Evolutionary conservation across 345 rosid genomes (phyloP).

Genomic region (Combretum micranthum): DNA sequence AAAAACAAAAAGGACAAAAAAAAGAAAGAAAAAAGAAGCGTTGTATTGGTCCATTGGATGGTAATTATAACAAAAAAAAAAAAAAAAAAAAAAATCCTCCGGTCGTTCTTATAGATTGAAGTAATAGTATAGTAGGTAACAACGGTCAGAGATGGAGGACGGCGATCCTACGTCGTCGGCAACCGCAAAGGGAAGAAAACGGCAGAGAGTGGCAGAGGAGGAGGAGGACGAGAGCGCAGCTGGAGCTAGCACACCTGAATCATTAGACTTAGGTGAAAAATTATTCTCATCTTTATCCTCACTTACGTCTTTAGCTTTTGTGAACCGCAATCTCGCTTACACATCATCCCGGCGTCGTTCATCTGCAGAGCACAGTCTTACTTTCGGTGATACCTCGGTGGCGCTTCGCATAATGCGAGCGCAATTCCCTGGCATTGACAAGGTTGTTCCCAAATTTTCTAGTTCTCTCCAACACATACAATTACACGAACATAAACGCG

Average conservation of each 20-base stretch:
- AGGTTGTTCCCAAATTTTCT: constrained; percentile 34
- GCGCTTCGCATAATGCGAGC: constrained; percentile 90
- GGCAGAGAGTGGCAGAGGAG: constrained; percentile 3
- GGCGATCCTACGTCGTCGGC: constrained; percentile 1
- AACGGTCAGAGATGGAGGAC: neutral
- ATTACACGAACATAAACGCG: neutral
- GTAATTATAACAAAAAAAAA: too few species aligned
- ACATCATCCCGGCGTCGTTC: neutral
- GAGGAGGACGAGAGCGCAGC: neutral
- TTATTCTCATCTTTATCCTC: neutral
- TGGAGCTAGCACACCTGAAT: neutral
- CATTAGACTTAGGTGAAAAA: constrained; percentile 2
- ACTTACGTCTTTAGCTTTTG: neutral
- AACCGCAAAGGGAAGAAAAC: constrained; percentile 9
- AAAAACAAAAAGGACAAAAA: too few species aligned
- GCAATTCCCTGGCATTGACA: constrained; percentile 77
- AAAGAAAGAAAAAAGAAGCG: too few species aligned
- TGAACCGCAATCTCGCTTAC: neutral
- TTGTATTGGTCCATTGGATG: too few species aligned
- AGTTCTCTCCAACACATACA: too few species aligned
- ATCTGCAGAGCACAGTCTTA: constrained; percentile 58
- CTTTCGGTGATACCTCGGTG: constrained; percentile 71
- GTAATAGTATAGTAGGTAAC: too few species aligned
- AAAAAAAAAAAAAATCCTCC: too few species aligned
- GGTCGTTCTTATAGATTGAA: too few species aligned